A percentile compares a stretch with the other conserved stretches of the same genome.
Conservation (phyloP, 495 filamentous ascomycete species). For the Lasiosphaeriaceae sp. region DNA sequence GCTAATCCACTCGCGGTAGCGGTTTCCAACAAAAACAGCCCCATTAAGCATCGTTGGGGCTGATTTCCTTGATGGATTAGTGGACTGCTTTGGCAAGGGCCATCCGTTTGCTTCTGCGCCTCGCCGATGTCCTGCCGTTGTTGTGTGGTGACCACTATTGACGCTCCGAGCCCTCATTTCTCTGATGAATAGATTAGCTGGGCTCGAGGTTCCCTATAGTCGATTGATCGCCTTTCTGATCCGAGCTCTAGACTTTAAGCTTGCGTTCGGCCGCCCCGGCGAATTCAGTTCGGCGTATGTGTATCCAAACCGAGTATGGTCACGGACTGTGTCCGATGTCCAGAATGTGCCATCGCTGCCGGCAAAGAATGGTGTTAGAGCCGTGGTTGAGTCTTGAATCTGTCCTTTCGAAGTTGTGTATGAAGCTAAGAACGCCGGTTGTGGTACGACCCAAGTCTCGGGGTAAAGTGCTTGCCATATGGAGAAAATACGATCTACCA, state of each 20-base stretch:
- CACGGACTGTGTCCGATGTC: constrained; percentile 42
- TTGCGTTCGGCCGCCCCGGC: constrained; percentile 5
- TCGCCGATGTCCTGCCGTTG: background rate
- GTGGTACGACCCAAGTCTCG: constrained; percentile 49
- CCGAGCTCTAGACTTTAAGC: constrained; percentile 26
- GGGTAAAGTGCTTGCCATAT: constrained; percentile 71
- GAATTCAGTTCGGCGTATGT: constrained; percentile 55
- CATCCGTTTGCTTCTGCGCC: background rate
- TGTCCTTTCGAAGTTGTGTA: constrained; percentile 47
- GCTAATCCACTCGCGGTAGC: constrained; percentile 56
- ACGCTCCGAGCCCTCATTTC: constrained; percentile 6
- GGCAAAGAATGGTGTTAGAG: constrained; percentile 46
- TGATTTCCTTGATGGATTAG: background rate
- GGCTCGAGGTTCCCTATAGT: constrained; percentile 48
- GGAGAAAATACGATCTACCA: constrained; percentile 64
- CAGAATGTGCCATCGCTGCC: constrained; percentile 44
- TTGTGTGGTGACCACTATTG: background rate
- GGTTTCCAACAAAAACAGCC: constrained; percentile 24
- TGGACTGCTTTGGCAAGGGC: background rate
- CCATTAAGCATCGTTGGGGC: background rate
- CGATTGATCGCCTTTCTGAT: constrained; percentile 48
- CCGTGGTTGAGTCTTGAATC: constrained; percentile 34
- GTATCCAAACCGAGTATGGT: constrained; percentile 51
- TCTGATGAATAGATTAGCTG: constrained; percentile 30
- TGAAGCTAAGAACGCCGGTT: constrained; percentile 41